Percentiles rank a stretch among this genome's conserved stretches.
Evolutionary conservation across 169 alveolate genomes (phyloP).

Genomic region (Perkinsus marinus): DNA sequence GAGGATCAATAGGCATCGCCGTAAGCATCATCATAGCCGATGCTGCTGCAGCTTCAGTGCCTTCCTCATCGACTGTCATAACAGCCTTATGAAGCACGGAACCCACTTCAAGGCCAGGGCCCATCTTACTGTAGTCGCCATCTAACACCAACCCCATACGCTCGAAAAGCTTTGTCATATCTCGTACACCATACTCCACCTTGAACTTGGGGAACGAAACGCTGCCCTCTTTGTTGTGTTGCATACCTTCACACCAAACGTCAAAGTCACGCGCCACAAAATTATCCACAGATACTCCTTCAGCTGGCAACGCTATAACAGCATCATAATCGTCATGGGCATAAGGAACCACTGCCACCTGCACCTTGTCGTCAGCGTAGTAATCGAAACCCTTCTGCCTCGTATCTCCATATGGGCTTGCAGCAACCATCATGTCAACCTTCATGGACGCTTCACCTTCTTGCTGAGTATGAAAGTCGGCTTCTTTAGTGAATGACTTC

Average conservation of each 20-base stretch:
- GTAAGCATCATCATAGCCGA: background rate
- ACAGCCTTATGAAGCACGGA: background rate
- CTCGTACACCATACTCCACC: background rate
- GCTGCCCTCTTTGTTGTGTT: background rate
- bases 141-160: background rate
- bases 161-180: background rate
- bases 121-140: background rate
- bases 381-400: background rate
- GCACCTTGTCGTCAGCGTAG: background rate
- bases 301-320: background rate
- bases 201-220: background rate
- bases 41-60: background rate
- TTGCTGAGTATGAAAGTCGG: background rate
- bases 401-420: background rate
- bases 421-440: background rate
- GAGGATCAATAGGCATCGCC: background rate
- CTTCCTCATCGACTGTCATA: background rate
- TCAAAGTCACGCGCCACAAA: background rate
- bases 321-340: background rate
- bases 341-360: background rate
- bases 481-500: background rate
- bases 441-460: background rate
- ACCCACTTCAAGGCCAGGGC: background rate
- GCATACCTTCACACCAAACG: background rate
- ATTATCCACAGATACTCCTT: background rate